Conservation (phyloP, 192 early-diverging fungal species). For the Ambispora gerdemannii region DNA sequence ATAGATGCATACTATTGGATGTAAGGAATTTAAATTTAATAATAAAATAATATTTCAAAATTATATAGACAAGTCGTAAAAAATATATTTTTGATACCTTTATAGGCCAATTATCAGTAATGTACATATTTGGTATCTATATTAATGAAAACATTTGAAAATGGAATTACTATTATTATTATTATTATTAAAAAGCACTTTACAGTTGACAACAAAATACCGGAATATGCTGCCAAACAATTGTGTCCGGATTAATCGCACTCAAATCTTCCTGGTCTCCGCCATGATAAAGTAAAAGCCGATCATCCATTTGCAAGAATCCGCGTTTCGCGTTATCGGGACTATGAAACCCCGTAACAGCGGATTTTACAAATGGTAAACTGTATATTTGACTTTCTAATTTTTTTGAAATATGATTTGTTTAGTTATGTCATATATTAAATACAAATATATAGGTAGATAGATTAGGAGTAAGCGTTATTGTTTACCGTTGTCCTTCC, state of each 20-base stretch:
- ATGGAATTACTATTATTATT: background rate
- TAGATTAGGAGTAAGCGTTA: too few species aligned
- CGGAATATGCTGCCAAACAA: conserved; percentile 71
- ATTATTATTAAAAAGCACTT: background rate
- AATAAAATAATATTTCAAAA: background rate
- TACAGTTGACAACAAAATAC: conserved; percentile 38
- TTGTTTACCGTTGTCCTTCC: conserved; percentile 16
- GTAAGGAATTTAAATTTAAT: background rate
- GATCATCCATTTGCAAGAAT: conserved; percentile 66
- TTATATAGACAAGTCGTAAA: background rate
- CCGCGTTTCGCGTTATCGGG: conserved; percentile 52
- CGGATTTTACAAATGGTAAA: conserved; percentile 56
- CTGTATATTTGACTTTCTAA: conserved; percentile 43
- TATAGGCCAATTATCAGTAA: conserved; percentile 81
- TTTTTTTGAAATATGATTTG: background rate
- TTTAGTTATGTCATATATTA: too few species aligned
- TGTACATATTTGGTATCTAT: conserved; percentile 69
- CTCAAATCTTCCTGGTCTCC: conserved; percentile 59
- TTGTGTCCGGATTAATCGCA: conserved; percentile 63
- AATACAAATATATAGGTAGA: too few species aligned
- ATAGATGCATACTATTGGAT: conserved; percentile 57
- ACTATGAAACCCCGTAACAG: conserved; percentile 43
- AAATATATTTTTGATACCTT: conserved; percentile 44
- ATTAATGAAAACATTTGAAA: background rate
- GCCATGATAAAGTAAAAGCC: conserved; percentile 64